Evolutionary conservation across 306 rosid genomes (phyloP).

Genomic region (Cucumis hystrix): DNA sequence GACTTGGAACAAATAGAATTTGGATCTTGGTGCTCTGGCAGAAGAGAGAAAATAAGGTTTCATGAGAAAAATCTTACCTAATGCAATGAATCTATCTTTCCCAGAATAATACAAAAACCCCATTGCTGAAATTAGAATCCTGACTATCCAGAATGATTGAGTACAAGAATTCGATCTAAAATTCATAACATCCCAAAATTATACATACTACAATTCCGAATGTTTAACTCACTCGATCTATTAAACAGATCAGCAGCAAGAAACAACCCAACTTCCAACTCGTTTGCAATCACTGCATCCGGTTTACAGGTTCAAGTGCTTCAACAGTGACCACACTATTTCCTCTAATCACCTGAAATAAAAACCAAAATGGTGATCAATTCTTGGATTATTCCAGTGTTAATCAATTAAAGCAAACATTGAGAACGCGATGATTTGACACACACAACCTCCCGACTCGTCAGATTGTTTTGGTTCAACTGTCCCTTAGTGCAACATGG

Average conservation of each 20-base stretch:
- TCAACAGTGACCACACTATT: slow-evolving; percentile 96
- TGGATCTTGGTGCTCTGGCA: background rate
- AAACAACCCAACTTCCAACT: background rate
- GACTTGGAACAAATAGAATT: no score
- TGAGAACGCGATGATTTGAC: background rate
- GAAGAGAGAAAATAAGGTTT: background rate
- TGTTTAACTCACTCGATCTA: background rate
- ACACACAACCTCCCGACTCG: no score
- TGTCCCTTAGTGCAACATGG: no score
- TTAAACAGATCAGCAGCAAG: background rate
- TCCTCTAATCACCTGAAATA: slow-evolving; percentile 83
- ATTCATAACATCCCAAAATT: background rate
- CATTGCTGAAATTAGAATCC: background rate
- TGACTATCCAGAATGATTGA: background rate
- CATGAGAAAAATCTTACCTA: background rate
- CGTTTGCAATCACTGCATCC: slow-evolving; percentile 25
- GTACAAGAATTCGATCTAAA: background rate
- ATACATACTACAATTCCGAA: background rate
- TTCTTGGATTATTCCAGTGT: no score
- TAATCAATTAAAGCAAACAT: background rate
- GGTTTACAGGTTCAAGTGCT: slow-evolving; percentile 92
- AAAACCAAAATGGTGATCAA: background rate
- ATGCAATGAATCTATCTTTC: background rate
- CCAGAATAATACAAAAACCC: background rate
- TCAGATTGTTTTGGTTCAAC: no score